Conservation (phyloP, 1,139 yeast genomes). For the Yamadazyma buinensis region DNA sequence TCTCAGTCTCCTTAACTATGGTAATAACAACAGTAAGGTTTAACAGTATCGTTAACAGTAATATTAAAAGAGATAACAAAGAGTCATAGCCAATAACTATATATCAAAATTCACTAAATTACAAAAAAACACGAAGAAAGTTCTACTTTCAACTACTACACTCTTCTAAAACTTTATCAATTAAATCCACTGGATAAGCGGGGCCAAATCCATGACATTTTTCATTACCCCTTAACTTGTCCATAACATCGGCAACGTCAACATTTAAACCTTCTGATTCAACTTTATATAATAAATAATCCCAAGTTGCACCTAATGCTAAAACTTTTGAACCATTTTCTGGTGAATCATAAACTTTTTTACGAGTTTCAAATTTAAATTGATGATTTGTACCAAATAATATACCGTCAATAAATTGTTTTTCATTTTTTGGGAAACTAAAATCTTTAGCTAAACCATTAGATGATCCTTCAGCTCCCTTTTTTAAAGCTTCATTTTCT, state of each 20-base stretch:
- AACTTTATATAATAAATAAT: slow-evolving; percentile 53
- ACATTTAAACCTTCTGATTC: slow-evolving; percentile 39
- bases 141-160: too few species aligned
- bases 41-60: too few species aligned
- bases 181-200: slow-evolving; percentile 55
- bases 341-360: slow-evolving; percentile 34
- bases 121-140: too few species aligned
- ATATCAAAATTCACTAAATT: too few species aligned
- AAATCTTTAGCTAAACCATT: slow-evolving; percentile 14
- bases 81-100: too few species aligned
- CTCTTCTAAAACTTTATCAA: slow-evolving; percentile 34
- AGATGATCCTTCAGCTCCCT: slow-evolving; percentile 1
- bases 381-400: slow-evolving; percentile 20
- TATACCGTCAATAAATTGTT: slow-evolving; percentile 31
- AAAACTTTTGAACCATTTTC: slow-evolving; percentile 44
- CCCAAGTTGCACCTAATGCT: slow-evolving; percentile 83
- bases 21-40: too few species aligned
- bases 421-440: slow-evolving; percentile 35
- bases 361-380: slow-evolving; percentile 16
- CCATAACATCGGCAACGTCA: slow-evolving; percentile 59
- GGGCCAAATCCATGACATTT: slow-evolving; percentile 83
- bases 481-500: slow-evolving; percentile 50
- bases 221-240: slow-evolving; percentile 59
- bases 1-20: too few species aligned
- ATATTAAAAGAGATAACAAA: too few species aligned